phyloP scores from a whole-genome alignment of 345 rosid species.

The Eucalyptus urophylla region DNA sequence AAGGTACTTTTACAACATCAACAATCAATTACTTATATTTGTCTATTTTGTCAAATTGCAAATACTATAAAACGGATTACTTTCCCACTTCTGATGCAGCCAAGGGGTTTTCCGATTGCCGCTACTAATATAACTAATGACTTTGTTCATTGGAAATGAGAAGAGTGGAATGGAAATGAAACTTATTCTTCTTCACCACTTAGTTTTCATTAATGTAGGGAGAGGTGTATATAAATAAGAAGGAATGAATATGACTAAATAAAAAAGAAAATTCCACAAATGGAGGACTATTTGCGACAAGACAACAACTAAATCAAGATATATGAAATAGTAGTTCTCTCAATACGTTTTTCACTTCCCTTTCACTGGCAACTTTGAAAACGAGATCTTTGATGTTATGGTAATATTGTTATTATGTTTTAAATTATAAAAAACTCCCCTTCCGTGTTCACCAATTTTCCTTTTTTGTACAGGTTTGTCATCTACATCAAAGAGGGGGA shows the following conservation, averaged over 20 bases:
- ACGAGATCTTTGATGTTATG: not conserved
- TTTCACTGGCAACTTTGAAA: not conserved
- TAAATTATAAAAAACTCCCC: not conserved
- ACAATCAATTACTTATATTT: not conserved
- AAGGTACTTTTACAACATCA: not conserved
- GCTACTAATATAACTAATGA: not conserved
- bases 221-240: not conserved
- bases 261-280: not conserved
- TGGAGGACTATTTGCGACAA: not conserved
- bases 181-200: not conserved
- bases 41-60: not conserved
- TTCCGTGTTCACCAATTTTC: not conserved
- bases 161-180: not conserved
- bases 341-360: not conserved
- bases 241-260: not conserved
- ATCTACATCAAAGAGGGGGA: constrained; percentile 6
- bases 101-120: not conserved
- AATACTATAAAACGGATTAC: not conserved
- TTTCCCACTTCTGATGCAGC: not conserved
- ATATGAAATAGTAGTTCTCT: not conserved
- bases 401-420: not conserved
- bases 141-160: not conserved
- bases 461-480: not conserved
- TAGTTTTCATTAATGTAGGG: not conserved
- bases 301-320: not conserved